Base-by-base conservation (phyloP, 2,329 filamentous ascomycete species). In the Tolypocladium cylindrosporum region DNA sequence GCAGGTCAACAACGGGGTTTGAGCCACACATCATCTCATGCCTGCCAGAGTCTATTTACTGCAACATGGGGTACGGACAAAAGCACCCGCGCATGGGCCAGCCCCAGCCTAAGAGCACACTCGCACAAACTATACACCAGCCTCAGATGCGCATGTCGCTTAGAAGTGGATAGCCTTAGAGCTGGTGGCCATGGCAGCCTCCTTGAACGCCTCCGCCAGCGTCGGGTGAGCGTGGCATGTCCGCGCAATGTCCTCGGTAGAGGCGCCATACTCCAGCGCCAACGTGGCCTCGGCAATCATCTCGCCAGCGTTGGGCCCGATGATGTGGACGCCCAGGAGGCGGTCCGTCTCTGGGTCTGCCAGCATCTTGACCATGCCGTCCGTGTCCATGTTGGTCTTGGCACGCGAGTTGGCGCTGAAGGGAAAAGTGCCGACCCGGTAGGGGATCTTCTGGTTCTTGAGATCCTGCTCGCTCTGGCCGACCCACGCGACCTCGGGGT, bases 211-310 rank as follows among this genome's bases (percentile, higher is more conserved):
- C 80, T 99, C 94, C 31, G 93, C 87, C 60, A 99, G 82, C 55
- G 92, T 97, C 58, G 94, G 94, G 78, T 99, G 94, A 58, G 94
- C 94, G 77, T 99, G 94, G 77, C 90, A 94, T 63, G 94, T 97
- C 71, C 94, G 85, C 61, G 88, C 91, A 71, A 96, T 90, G 75
- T 97, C 94, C 79, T 99, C 94, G 68, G 86, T 92, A 64, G 89
- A 94, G 37, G 94, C 94, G 64, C 94, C 94, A 71, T 99, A 99
- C 79, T 99, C 94, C 55, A 99, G 80, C 58, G 94, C 94, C 69
- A 99, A 80, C 14, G 92, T 94, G 64, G 89, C 94, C 79, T 99
- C 94, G 2, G 94, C 94, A 78, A 99, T 97, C 94, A 99, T 97
- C 82, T 99, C 94, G 69, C 94, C 94, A 50, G 94, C 94, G 73